Base-by-base conservation (phyloP, 306 rosid genomes). In the Ammopiptanthus mongolicus region DNA sequence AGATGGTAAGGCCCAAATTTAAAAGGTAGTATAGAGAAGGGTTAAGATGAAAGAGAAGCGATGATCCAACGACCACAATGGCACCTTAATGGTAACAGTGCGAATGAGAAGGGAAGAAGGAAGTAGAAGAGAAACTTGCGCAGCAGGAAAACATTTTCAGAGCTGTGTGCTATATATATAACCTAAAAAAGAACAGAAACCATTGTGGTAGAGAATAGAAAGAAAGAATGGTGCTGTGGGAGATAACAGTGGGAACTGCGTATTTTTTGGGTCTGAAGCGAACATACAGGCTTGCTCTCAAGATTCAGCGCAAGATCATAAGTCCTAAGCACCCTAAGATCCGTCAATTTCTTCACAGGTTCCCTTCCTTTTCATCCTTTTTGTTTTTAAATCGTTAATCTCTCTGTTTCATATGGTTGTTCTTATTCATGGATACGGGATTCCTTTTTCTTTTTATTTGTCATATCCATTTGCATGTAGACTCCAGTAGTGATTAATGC, bases 211-310 rank as follows among this genome's bases (percentile, higher is more conserved):
- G 23, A 47, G 61, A 63, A 76, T 13, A 72, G 83, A 12, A 52
- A 17, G 37, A 53, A 36, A 15, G 47, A 48, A 91, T 95, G 98
- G 98, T 95, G 86, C 83, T 95, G 4, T 95, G 96, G 98, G 98
- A 95, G 86, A 87, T 95, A 81, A 87, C 98, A n/a, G 76, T 91
- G 12, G 97, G 83, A 64, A 91, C 97, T 41, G 97, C 98, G 21
- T 95, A 91, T 84, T 95, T 95, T 81, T 46, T 95, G 86, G 98
- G 98, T 10, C 85, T 95, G 22, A 84, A 84, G 74, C 93, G 98
- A 44, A 91, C 98, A 1, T 91, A 87, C 59, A 83, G 83, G 55
- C 89, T 90, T 8, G 97, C 91, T 60, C 78, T 90, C 48, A 90
- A 69, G 91, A 84, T 90, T 85, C 96, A 95, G 59, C 91, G 96